Conservation (phyloP, 2,329 filamentous ascomycete species). For the Trichoderma atroviride region DNA sequence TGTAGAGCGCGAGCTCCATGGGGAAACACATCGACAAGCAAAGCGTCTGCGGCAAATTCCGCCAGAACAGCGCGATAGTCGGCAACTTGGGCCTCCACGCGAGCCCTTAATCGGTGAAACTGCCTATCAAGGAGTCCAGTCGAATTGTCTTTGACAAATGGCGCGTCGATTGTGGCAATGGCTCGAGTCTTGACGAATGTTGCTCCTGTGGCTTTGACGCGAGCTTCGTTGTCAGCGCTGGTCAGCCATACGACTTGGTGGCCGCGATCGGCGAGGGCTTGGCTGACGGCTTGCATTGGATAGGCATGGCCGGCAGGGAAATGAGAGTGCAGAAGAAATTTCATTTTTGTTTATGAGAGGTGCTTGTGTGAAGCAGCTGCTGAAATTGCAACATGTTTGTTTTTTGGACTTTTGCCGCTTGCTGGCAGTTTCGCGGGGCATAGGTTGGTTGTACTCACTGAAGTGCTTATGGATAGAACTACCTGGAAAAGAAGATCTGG, state of each 20-base stretch:
- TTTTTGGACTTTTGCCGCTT: neutral
- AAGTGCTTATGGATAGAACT: neutral
- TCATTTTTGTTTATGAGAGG: constrained; percentile 33
- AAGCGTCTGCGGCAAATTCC: constrained; percentile 36
- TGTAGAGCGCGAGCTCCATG: constrained; percentile 41
- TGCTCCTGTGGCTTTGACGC: constrained; percentile 41
- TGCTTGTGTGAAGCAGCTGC: neutral
- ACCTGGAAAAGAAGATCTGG: neutral
- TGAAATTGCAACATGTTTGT: neutral
- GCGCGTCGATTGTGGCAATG: constrained; percentile 38
- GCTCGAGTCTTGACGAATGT: constrained; percentile 38
- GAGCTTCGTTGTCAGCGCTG: constrained; percentile 38
- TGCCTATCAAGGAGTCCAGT: constrained; percentile 40
- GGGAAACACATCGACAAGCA: constrained; percentile 45
- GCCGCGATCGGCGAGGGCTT: constrained; percentile 42
- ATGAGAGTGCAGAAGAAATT: constrained; percentile 44
- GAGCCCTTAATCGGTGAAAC: constrained; percentile 33
- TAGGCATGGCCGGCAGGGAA: constrained; percentile 45
- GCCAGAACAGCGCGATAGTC: constrained; percentile 41
- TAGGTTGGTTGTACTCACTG: neutral
- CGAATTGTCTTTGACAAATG: constrained; percentile 34
- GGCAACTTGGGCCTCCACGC: constrained; percentile 41
- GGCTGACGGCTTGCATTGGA: constrained; percentile 45
- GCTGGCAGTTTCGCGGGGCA: neutral
- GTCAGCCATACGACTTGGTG: constrained; percentile 46